These are phyloP conservation scores for Chlorella variabilis DNA, from an alignment of 163 green algal genomes.

Conservation along the genomic window DNA sequence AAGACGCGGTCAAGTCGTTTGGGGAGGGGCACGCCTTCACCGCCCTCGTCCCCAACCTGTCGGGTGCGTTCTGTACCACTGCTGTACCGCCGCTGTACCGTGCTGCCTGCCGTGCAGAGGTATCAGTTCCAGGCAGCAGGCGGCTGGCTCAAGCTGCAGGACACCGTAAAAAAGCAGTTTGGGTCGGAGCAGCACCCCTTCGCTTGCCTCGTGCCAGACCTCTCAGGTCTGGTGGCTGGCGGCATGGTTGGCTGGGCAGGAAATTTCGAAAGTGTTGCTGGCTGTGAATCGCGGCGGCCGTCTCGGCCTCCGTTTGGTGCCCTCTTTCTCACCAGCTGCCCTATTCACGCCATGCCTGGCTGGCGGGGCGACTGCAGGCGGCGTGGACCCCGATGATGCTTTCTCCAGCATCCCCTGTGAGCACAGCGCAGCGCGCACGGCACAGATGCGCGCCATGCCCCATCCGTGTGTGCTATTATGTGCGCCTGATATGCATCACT, in stretches of 20 bases:
- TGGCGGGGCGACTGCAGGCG: conserved; percentile 51
- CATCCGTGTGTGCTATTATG: no score
- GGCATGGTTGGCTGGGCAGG: not conserved
- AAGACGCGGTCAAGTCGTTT: conserved; percentile 47
- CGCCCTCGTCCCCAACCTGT: conserved; percentile 54
- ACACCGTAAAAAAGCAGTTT: conserved; percentile 42
- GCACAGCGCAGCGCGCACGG: not conserved
- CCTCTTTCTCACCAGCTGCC: no score
- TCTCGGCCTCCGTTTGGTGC: no score
- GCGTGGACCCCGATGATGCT: conserved; percentile 89
- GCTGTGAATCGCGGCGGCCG: no score
- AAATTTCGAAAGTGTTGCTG: no score
- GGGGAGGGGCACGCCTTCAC: conserved; percentile 42
- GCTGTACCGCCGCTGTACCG: not conserved
- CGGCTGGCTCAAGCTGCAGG: conserved; percentile 35
- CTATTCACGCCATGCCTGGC: no score
- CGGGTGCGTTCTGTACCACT: conserved; percentile 12
- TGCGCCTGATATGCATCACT: not conserved
- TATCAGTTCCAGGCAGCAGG: conserved; percentile 42
- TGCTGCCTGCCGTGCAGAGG: not conserved
- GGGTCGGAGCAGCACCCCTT: conserved; percentile 60
- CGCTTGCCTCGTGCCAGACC: conserved; percentile 78
- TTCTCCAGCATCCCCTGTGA: conserved; percentile 74
- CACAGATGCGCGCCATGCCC: no score
- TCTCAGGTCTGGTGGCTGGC: conserved; percentile 41